phyloP scores from a whole-genome alignment of 768 basidiomycete species.

The Boletus speciosus region DNA sequence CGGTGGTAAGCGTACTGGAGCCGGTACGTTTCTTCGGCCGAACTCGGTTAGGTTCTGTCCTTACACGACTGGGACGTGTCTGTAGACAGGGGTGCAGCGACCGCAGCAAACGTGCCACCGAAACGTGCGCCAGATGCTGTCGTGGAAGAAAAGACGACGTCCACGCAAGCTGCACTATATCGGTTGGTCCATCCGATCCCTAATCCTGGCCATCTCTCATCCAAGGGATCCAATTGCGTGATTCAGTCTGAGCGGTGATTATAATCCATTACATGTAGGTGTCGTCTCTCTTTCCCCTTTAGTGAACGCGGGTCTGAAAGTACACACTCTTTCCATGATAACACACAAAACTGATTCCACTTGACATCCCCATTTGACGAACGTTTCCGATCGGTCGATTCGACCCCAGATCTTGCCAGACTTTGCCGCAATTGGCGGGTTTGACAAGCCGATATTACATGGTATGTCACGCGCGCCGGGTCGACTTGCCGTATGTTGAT shows the following conservation, averaged over 20 bases:
- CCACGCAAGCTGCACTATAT: slow-evolving; percentile 87
- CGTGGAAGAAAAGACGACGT: slow-evolving; percentile 81
- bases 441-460: slow-evolving; percentile 85
- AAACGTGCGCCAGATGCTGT: slow-evolving; percentile 81
- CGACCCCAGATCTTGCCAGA: slow-evolving; percentile 74
- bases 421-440: slow-evolving; percentile 94
- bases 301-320: slow-evolving; percentile 2
- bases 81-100: slow-evolving; percentile 85
- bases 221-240: background rate
- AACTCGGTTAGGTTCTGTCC: background rate
- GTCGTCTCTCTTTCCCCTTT: background rate
- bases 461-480: slow-evolving; percentile 33
- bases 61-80: background rate
- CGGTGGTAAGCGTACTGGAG: slow-evolving; percentile 83
- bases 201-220: slow-evolving; percentile 3
- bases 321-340: background rate
- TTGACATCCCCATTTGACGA: background rate
- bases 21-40: slow-evolving; percentile 48
- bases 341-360: background rate
- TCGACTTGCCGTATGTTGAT: background rate
- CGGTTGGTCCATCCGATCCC: slow-evolving; percentile 48
- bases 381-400: slow-evolving; percentile 1
- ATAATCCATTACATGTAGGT: slow-evolving; percentile 83
- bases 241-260: slow-evolving; percentile 80
- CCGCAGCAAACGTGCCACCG: slow-evolving; percentile 77